phyloP scores from a whole-genome alignment of 2,329 filamentous ascomycete species.

The Cytospora paraplurivora region DNA sequence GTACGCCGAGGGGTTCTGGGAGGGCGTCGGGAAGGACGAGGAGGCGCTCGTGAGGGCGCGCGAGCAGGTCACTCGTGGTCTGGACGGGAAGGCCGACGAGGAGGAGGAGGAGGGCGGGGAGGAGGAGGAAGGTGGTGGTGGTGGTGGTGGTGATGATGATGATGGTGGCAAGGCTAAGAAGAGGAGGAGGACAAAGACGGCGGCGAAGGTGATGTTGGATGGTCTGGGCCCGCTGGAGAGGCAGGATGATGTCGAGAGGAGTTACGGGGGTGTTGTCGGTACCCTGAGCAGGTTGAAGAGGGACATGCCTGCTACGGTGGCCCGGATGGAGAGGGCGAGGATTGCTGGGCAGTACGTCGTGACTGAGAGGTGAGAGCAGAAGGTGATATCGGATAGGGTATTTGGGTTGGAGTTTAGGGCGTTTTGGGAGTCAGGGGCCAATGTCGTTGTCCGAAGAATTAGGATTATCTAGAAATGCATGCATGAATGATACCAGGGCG shows the following conservation, averaged over 20 bases:
- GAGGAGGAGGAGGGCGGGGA: conserved; percentile 21
- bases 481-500: conserved; percentile 22
- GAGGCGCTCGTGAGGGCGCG: conserved; percentile 41
- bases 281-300: conserved; percentile 57
- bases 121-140: conserved; percentile 29
- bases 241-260: conserved; percentile 49
- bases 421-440: conserved; percentile 11
- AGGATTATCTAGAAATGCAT: neutral
- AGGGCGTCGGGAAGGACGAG: conserved; percentile 50
- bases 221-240: conserved; percentile 45
- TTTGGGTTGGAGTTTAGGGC: conserved; percentile 20
- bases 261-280: conserved; percentile 51
- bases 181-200: conserved; percentile 30
- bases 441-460: neutral
- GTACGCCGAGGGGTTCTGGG: conserved; percentile 45
- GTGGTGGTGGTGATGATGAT: conserved; percentile 29
- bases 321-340: conserved; percentile 65
- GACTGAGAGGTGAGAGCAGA: conserved; percentile 41
- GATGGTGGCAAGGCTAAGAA: conserved; percentile 22
- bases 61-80: conserved; percentile 26
- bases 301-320: conserved; percentile 63
- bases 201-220: conserved; percentile 34
- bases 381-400: neutral
- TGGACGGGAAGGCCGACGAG: neutral
- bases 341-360: conserved; percentile 61